Percentiles rank a stretch among this genome's conserved stretches.
Evolutionary conservation across 345 rosid genomes (phyloP).

Genomic region (Combretum micranthum): DNA sequence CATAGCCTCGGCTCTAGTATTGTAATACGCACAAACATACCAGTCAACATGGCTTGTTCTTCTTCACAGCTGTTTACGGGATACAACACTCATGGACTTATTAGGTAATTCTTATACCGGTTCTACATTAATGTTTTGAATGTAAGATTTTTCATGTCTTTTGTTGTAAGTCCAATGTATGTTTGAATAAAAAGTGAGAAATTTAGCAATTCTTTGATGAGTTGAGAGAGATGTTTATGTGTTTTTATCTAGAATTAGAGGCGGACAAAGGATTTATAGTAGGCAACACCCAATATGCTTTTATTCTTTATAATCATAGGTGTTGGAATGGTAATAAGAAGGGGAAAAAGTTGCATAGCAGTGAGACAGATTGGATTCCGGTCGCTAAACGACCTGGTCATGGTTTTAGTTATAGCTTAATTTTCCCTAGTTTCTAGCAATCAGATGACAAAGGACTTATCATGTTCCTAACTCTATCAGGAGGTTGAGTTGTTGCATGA

Average conservation of each 20-base stretch:
- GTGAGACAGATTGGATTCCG: conserved; percentile 33
- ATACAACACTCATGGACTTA: too few species aligned
- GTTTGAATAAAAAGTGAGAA: neutral
- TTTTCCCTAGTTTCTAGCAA: conserved; percentile 56
- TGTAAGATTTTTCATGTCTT: too few species aligned
- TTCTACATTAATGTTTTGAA: too few species aligned
- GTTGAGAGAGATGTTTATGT: neutral
- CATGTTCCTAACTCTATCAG: conserved; percentile 49
- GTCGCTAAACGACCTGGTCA: conserved; percentile 24
- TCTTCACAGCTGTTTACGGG: neutral
- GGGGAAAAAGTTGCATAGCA: conserved; percentile 21
- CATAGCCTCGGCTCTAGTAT: too few species aligned
- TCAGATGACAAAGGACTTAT: conserved; percentile 51
- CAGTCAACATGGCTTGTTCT: neutral
- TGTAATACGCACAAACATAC: conserved; percentile 1
- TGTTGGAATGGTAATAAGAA: conserved; percentile 36
- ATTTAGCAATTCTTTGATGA: conserved; percentile 4
- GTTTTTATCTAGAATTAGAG: conserved; percentile 17
- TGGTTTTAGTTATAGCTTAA: conserved; percentile 40
- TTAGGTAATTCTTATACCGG: too few species aligned
- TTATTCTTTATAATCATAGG: conserved; percentile 48
- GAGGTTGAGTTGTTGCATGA: conserved; percentile 90
- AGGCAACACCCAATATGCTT: too few species aligned
- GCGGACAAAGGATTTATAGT: conserved; percentile 30
- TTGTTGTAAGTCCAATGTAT: conserved; percentile 2